These are phyloP conservation scores for Termitomyces sp. DNA, from an alignment of 768 basidiomycete species.

Conservation along the genomic window DNA sequence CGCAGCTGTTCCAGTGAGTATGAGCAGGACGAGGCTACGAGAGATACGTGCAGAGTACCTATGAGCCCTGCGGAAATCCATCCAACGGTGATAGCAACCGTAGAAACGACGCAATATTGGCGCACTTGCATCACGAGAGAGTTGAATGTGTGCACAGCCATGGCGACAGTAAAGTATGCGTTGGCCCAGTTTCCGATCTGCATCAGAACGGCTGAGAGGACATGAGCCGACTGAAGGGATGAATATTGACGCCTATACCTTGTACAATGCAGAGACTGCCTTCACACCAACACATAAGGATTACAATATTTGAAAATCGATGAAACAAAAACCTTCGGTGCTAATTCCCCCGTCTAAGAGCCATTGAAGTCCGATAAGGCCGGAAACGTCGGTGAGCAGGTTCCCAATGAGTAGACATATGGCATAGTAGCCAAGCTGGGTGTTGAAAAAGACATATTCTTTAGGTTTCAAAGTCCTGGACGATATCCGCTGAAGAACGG, in stretches of 20 bases:
- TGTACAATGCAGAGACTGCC: constrained; percentile 55
- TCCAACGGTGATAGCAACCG: constrained; percentile 43
- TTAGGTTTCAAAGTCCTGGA: constrained; percentile 27
- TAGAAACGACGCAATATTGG: constrained; percentile 49
- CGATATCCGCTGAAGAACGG: constrained; percentile 31
- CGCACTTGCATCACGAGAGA: constrained; percentile 59
- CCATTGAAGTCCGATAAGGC: constrained; percentile 56
- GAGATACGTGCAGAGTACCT: constrained; percentile 37
- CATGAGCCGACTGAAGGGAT: neutral
- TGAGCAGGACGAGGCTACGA: neutral
- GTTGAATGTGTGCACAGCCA: constrained; percentile 68
- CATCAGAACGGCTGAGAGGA: constrained; percentile 47
- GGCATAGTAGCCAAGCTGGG: constrained; percentile 71
- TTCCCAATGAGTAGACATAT: constrained; percentile 61
- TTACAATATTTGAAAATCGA: neutral
- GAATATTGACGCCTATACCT: constrained; percentile 38
- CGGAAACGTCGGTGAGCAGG: constrained; percentile 49
- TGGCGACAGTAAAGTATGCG: constrained; percentile 63
- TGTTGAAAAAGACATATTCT: constrained; percentile 66
- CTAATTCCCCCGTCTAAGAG: constrained; percentile 37
- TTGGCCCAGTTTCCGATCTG: constrained; percentile 61
- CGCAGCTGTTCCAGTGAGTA: constrained; percentile 25
- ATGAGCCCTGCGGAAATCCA: constrained; percentile 50
- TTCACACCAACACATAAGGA: constrained; percentile 18
- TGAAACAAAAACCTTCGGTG: constrained; percentile 40